Percentiles rank a stretch among this genome's conserved stretches.
phyloP scores from a whole-genome alignment of 441 rosid species.

The Populus hybrid region DNA sequence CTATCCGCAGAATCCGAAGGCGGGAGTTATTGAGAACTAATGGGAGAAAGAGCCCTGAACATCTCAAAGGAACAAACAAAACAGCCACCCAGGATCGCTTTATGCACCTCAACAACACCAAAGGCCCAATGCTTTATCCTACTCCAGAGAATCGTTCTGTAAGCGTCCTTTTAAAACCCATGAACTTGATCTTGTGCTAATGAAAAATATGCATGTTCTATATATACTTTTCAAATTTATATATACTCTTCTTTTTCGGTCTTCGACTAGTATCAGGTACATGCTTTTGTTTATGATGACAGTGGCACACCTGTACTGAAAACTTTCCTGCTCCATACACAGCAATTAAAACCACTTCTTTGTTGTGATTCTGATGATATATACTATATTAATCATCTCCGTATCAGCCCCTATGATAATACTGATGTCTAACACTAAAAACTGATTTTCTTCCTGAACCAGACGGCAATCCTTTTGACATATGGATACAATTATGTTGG shows the following conservation, averaged over 20 bases:
- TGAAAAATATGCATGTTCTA: background rate
- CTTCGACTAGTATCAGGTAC: too few relatives aligned
- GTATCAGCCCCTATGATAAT: background rate
- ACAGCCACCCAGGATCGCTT: background rate
- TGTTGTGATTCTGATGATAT: too few relatives aligned
- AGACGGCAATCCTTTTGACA: background rate
- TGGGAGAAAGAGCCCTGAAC: background rate
- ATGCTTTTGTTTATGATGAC: too few relatives aligned
- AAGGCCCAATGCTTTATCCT: background rate
- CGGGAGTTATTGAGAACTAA: background rate
- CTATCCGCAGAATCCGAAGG: conserved; percentile 3
- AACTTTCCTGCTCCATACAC: too few relatives aligned
- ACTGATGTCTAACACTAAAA: background rate
- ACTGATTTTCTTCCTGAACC: background rate
- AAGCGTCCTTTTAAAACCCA: conserved; percentile 3
- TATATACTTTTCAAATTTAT: too few relatives aligned
- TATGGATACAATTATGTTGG: background rate
- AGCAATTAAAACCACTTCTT: too few relatives aligned
- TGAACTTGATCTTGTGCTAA: background rate
- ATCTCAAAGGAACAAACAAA: background rate
- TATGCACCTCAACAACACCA: conserved; percentile 5
- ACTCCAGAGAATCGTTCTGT: conserved; percentile 17
- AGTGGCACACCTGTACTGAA: too few relatives aligned
- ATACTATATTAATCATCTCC: background rate
- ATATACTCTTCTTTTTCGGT: too few relatives aligned